A percentile compares a stretch with the other conserved stretches of the same genome.
Evolutionary conservation across 352 stramenopile species (phyloP).

Genomic region (Globisporangium iwayamae): DNA sequence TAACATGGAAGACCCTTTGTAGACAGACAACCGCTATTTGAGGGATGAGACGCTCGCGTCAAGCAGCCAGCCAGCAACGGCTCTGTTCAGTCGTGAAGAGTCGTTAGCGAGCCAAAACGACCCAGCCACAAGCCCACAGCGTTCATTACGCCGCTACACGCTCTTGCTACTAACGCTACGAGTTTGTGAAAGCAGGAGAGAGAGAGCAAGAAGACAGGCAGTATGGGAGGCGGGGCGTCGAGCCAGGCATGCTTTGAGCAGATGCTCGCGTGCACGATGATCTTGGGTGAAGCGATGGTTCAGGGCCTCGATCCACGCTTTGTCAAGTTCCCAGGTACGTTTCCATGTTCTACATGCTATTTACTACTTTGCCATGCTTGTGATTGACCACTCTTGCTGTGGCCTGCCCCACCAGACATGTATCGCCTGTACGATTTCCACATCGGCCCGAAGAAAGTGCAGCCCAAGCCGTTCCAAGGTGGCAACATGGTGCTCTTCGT

Average conservation of each 20-base stretch:
- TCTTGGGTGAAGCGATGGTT: conserved; percentile 80
- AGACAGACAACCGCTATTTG: background rate
- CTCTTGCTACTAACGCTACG: background rate
- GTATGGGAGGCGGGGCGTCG: conserved; percentile 68
- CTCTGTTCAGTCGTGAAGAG: conserved; percentile 1
- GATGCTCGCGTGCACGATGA: conserved; percentile 84
- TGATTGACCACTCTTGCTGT: background rate
- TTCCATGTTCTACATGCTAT: background rate
- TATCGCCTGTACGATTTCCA: conserved; percentile 84
- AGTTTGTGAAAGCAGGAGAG: background rate
- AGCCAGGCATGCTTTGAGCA: conserved; percentile 72
- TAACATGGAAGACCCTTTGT: background rate
- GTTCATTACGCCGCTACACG: background rate
- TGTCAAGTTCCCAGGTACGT: conserved; percentile 66
- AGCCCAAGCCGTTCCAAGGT: conserved; percentile 39
- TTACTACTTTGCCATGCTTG: background rate
- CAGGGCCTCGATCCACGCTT: conserved; percentile 75
- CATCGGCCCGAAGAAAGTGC: conserved; percentile 62
- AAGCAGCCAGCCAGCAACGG: background rate
- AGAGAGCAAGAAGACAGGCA: background rate
- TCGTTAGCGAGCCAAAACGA: background rate
- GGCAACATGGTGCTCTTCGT: conserved; percentile 70
- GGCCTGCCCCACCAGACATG: conserved; percentile 30
- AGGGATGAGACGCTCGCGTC: background rate
- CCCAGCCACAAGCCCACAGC: background rate